phyloP scores from a whole-genome alignment of 2,329 filamentous ascomycete genomes.

The Botrytis sinoallii region DNA sequence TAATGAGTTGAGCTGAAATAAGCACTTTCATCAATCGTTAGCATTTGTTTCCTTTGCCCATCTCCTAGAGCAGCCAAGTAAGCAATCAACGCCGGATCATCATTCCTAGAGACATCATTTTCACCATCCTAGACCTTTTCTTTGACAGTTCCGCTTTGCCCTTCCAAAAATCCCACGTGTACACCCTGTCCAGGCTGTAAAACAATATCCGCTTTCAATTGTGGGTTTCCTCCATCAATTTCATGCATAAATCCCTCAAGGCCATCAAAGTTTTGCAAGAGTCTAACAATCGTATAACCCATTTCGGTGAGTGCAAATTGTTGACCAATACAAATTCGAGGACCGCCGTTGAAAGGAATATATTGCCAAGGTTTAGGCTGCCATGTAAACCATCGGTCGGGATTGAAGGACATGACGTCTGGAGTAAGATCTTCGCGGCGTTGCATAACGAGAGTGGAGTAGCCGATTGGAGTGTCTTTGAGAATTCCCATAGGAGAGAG shows the following conservation, averaged over 20 bases:
- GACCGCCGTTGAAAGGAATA: slow-evolving; percentile 72
- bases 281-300: slow-evolving; percentile 65
- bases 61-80: not conserved
- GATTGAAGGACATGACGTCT: slow-evolving; percentile 51
- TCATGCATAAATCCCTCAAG: slow-evolving; percentile 56
- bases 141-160: not conserved
- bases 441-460: slow-evolving; percentile 71
- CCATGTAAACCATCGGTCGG: slow-evolving; percentile 64
- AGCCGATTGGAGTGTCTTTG: slow-evolving; percentile 63
- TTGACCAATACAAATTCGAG: slow-evolving; percentile 73
- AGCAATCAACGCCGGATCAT: not conserved
- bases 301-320: slow-evolving; percentile 80
- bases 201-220: slow-evolving; percentile 58
- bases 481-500: slow-evolving; percentile 60
- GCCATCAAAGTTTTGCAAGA: slow-evolving; percentile 69
- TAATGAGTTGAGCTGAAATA: not conserved
- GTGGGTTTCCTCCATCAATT: slow-evolving; percentile 53
- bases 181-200: slow-evolving; percentile 59
- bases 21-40: not conserved
- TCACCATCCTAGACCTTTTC: not conserved
- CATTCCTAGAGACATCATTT: not conserved
- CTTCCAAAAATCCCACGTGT: slow-evolving; percentile 53
- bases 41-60: not conserved
- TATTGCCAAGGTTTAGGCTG: slow-evolving; percentile 68
- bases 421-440: slow-evolving; percentile 63